phyloP scores from a whole-genome alignment of 192 early-diverging fungal species.

The Backusella circina region DNA sequence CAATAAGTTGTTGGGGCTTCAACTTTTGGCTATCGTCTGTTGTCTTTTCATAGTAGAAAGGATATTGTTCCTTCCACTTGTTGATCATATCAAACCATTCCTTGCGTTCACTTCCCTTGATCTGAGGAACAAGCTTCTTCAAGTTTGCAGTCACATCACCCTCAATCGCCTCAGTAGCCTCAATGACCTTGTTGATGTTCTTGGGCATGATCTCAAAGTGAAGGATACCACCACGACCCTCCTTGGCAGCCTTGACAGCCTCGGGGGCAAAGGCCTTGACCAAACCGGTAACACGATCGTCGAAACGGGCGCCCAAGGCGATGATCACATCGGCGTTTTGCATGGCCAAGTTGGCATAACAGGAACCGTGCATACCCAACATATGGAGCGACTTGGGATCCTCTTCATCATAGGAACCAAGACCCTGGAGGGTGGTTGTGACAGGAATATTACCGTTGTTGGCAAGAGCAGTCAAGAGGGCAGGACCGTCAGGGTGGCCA shows the following conservation, averaged over 20 bases:
- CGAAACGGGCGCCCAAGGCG: slow-evolving; percentile 95
- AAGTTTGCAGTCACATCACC: slow-evolving; percentile 94
- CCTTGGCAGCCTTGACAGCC: slow-evolving; percentile 82
- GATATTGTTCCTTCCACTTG: slow-evolving; percentile 91
- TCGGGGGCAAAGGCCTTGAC: slow-evolving; percentile 90
- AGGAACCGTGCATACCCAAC: slow-evolving; percentile 99
- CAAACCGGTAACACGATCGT: slow-evolving; percentile 96
- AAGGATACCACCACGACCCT: slow-evolving; percentile 90
- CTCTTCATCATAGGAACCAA: slow-evolving; percentile 91
- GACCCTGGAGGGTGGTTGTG: slow-evolving; percentile 89
- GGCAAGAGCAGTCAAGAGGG: slow-evolving; percentile 77
- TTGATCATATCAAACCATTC: slow-evolving; percentile 83
- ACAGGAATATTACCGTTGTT: slow-evolving; percentile 92
- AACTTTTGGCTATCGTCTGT: slow-evolving; percentile 57
- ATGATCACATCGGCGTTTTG: slow-evolving; percentile 94
- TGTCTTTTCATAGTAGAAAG: slow-evolving; percentile 77
- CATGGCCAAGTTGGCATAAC: slow-evolving; percentile 97
- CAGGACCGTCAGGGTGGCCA: slow-evolving; percentile 75
- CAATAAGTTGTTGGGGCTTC: slow-evolving; percentile 93
- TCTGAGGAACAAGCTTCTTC: slow-evolving; percentile 69
- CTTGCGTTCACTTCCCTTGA: slow-evolving; percentile 66
- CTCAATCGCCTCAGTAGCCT: slow-evolving; percentile 87
- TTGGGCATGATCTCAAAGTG: slow-evolving; percentile 99
- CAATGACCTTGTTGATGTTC: slow-evolving; percentile 99
- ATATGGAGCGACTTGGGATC: slow-evolving; percentile 92